Evolutionary conservation across 2,329 filamentous ascomycete genomes (phyloP), one percentile per base, ranked within the genome.

Genomic region (Neocatenulostroma microsporum): DNA sequence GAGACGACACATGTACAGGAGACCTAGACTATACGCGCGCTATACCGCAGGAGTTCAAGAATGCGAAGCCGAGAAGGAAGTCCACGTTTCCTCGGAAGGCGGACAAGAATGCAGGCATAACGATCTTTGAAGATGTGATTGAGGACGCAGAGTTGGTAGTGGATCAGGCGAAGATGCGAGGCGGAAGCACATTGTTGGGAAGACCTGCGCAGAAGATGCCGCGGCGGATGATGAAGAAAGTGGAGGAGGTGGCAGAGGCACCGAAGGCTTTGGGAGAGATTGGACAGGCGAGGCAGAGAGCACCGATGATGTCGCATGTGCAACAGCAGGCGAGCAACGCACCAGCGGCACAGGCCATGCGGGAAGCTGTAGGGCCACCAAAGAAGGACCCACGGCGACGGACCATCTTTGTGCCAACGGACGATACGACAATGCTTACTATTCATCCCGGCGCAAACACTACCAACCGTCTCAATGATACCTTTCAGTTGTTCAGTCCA

Each of bases 391-490:
- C 60, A 4, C 58, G 68, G 36, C 56, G 68, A 40, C 57, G 65
- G 40, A 72, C 68, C 3, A 72, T 72, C 30, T 72, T 69, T 47
- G 60, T 71, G 10, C 69, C 69, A 9, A 61, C 62, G 2, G 68
- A 72, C 20, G 67, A 72, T 39, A 73, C 69, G 5, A 69, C 67
- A 1, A 56, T 72, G 18, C 54, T 70, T 45, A 72, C 68, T 1
- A 70, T 72, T 29, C 69, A 71, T 47, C 69, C 69, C 3, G 68
- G 68, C 26, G 61, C 63, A 12, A 41, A 54, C n/a, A 48, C 45
- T 4, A 52, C 51, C 2, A 45, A 42, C n/a, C 40, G 51, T 5
- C 38, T 54, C 18, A 51, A 61, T 28, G 57, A 60, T 27, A 60
- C 56, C 5, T 55, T 60, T 32, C 42, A 47, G 21, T 24, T 51